Evolutionary conservation across 352 stramenopile species (phyloP), one percentile per base, ranked within the genome.

Genomic region (Phytophthora boehmeriae): DNA sequence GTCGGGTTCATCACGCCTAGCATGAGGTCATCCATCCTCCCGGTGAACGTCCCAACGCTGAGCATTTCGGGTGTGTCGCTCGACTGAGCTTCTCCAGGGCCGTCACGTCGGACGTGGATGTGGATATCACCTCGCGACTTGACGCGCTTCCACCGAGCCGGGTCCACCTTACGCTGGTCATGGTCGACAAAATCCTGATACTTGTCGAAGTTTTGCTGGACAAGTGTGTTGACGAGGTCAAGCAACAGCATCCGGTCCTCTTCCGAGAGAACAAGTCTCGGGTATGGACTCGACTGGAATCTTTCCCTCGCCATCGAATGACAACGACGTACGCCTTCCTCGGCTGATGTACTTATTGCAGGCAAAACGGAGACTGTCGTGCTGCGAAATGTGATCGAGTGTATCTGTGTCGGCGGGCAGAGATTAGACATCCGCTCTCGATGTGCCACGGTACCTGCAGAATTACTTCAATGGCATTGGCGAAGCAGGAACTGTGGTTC

Each of bases 21-120:
- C 68, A 90, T 76, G 19, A 86, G 49, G 50, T 88, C 80, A 22
- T 90, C 75, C 34, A 90, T 41, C 13, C 66, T 63, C 4, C 77
- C 75, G 6, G 63, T 51, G 35, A 86, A 59, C 1, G 72, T 69
- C 6, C 80, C 80, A 1, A 75, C 52, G 32, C 72, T 73, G 2
- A 80, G 65, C 22, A 89, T 63, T 50, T 66, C 75, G 2, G 76
- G 76, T 13, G 78, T 50, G 11, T 48, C 42, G 25, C 53, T 48
- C 19, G 19, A 39, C 19, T 47, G 45, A 28, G 36, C 43, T 38
- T 62, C 19, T 2, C n/a, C 9, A 32, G 28, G 35, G 32, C 10
- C 10, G 9, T 43, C 28, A 17, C 53, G 53, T 52, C 39, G 53
- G 41, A 52, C 20, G 20, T 45, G 46, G 16, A 48, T 45, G 34